phyloP scores from a whole-genome alignment of 2,329 filamentous ascomycete species.

The Zymoseptoria pseudotritici region DNA sequence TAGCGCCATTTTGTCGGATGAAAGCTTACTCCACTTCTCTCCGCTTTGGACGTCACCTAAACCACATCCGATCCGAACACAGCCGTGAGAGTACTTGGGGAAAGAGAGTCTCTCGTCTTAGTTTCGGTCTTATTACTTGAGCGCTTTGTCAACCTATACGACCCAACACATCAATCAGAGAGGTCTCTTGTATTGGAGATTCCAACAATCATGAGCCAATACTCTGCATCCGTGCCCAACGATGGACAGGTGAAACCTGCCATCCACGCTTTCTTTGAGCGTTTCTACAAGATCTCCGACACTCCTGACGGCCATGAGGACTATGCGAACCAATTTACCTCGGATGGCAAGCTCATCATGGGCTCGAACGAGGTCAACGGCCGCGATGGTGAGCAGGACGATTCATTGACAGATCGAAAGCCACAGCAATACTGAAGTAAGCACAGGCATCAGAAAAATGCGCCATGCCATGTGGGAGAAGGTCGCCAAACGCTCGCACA shows the following conservation, averaged over 20 bases:
- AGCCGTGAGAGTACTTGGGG: neutral
- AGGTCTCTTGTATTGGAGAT: neutral
- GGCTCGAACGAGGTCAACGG: conserved; percentile 42
- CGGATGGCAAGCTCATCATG: conserved; percentile 47
- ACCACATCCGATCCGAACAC: neutral
- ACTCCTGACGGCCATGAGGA: conserved; percentile 42
- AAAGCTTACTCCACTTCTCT: neutral
- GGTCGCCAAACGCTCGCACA: conserved; percentile 41
- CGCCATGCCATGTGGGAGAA: conserved; percentile 49
- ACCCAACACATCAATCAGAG: too few relatives aligned
- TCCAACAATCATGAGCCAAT: conserved; percentile 23
- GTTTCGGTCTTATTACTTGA: neutral
- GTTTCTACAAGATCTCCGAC: conserved; percentile 42
- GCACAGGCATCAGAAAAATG: conserved; percentile 43
- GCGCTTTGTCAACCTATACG: too few relatives aligned
- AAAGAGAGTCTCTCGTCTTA: neutral
- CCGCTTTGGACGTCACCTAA: neutral
- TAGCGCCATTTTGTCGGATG: neutral
- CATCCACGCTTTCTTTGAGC: conserved; percentile 39
- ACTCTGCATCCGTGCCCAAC: conserved; percentile 22
- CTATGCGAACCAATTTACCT: conserved; percentile 43
- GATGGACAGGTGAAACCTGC: conserved; percentile 32
- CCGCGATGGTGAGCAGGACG: conserved; percentile 34
- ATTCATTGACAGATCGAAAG: neutral
- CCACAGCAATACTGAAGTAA: neutral